Evolutionary conservation across 2,329 filamentous ascomycete species (phyloP), one percentile per base, ranked within the genome.

Genomic region (Exophiala calicioides): DNA sequence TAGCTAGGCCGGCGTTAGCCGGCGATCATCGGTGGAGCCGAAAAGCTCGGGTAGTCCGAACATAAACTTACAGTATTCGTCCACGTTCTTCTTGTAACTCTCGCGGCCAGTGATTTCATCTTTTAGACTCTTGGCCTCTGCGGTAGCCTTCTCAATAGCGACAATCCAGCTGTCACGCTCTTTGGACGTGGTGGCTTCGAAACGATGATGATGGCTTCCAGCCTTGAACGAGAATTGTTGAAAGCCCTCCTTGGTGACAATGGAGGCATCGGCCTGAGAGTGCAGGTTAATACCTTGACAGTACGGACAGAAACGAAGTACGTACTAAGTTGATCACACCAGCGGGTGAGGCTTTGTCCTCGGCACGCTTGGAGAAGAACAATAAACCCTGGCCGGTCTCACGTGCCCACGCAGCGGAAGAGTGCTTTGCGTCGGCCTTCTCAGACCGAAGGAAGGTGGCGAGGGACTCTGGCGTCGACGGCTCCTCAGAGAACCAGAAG

Each of bases 341-440:
- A 59, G 83, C 78, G 52, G 91, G 90, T 50, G 80, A 79, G 57
- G 81, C 76, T 82, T 94, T 95, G 73, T 95, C 86, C 63, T 82
- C 79, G 41, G 79, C 76, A 71, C 88, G 84, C 82, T 91, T 90
- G 71, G 86, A 85, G 71, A 88, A 87, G 79, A 94, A 95, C 31
- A 97, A 77, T 15, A 97, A 85, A 65, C 93, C 93, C 78, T 95
- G 95, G 69, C 91, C 91, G 50, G 91, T 96, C 78, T 95, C 83
- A 60, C 83, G 84, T 55, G 91, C 89, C 89, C 93, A 96, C 26
- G 93, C 86, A 59, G 83, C 85, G 60, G 86, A 85, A 58, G 87
- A 79, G 74, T 94, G 85, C 35, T 58, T 57, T 52, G 86, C 85
- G 43, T 84, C 78, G 46, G 84, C 78, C 84, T 96, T 96, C 80